These are phyloP conservation scores for Arachis stenosperma DNA, from an alignment of 306 rosid species.

Conservation along the genomic window DNA sequence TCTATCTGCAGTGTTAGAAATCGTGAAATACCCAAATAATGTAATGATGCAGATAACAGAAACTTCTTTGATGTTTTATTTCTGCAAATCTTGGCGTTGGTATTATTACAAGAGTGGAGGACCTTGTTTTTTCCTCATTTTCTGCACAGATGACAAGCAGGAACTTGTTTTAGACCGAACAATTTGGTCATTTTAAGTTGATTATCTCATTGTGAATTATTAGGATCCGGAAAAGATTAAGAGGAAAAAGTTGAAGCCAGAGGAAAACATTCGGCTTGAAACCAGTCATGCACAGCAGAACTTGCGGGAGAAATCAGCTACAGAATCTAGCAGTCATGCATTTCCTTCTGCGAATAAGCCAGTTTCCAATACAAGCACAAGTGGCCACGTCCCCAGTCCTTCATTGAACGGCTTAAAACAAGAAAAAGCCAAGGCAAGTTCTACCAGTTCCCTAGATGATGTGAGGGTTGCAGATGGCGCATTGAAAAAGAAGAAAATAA, in stretches of 20 bases:
- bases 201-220: slow-evolving; percentile 24
- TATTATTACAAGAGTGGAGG: neutral
- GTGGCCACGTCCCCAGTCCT: slow-evolving; percentile 58
- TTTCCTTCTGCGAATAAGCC: slow-evolving; percentile 53
- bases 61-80: neutral
- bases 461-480: slow-evolving; percentile 60
- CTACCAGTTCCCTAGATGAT: slow-evolving; percentile 64
- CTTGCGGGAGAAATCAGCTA: slow-evolving; percentile 55
- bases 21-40: too few species aligned
- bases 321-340: slow-evolving; percentile 62
- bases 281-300: slow-evolving; percentile 58
- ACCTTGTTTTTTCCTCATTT: neutral
- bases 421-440: slow-evolving; percentile 73
- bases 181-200: neutral
- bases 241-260: slow-evolving; percentile 78
- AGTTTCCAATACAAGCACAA: slow-evolving; percentile 47
- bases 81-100: neutral
- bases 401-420: slow-evolving; percentile 58
- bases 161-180: slow-evolving; percentile 14
- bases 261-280: slow-evolving; percentile 62
- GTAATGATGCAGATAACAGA: too few species aligned
- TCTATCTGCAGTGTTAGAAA: too few species aligned
- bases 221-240: slow-evolving; percentile 81
- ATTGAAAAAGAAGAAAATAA: slow-evolving; percentile 70
- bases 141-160: slow-evolving; percentile 21